phyloP scores from a whole-genome alignment of 2,329 filamentous ascomycete genomes.

The Talaromyces piceae region DNA sequence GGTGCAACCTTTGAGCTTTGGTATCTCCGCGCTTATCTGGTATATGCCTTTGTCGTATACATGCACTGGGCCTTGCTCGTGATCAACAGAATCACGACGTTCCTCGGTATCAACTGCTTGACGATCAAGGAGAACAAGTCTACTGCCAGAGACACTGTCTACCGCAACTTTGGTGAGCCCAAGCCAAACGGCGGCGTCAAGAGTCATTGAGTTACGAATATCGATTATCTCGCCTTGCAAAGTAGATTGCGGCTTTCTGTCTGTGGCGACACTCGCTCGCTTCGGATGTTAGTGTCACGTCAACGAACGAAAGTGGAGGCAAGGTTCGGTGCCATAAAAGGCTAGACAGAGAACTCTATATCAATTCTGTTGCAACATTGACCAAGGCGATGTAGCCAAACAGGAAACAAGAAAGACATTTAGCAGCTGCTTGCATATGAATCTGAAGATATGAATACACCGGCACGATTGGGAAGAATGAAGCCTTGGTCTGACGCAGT shows the following conservation, averaged over 20 bases:
- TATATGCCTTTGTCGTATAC: constrained; percentile 79
- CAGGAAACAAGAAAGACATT: not conserved
- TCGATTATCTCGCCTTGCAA: not conserved
- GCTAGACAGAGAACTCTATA: not conserved
- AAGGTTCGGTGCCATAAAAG: not conserved
- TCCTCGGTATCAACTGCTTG: constrained; percentile 86
- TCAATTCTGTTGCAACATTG: not conserved
- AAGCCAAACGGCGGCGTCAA: constrained; percentile 10
- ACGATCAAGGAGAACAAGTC: constrained; percentile 56
- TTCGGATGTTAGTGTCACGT: not conserved
- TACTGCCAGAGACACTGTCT: constrained; percentile 27
- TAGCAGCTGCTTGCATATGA: not conserved
- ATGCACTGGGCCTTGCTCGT: constrained; percentile 89
- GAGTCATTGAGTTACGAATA: not conserved
- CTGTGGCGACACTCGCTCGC: too few species aligned
- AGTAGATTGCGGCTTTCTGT: not conserved
- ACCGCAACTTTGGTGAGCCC: constrained; percentile 28
- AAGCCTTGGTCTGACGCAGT: not conserved
- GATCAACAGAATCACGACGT: constrained; percentile 83
- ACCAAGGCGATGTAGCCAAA: not conserved
- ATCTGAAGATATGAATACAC: not conserved
- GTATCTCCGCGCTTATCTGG: constrained; percentile 78
- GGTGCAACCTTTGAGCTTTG: constrained; percentile 61
- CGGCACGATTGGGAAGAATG: not conserved
- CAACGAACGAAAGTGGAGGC: not conserved